A percentile compares a stretch with the other conserved stretches of the same genome.
phyloP scores from a whole-genome alignment of 2,329 filamentous ascomycete genomes.

The Hirsutella rhossiliensis region DNA sequence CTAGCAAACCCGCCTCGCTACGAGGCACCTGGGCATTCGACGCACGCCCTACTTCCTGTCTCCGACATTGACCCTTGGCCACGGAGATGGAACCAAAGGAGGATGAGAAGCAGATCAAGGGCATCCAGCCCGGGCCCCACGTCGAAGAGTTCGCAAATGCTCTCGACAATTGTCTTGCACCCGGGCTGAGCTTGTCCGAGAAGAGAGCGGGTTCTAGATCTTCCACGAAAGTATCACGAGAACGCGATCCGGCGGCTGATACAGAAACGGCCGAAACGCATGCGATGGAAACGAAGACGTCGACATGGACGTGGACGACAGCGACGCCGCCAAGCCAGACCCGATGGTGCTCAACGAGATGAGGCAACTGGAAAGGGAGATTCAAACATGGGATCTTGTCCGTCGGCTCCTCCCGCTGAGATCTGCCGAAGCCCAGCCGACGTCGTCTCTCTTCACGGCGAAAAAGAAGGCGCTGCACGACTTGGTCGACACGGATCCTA shows the following conservation, averaged over 20 bases:
- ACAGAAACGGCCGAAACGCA: slow-evolving; percentile 15
- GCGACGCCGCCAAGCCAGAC: neutral
- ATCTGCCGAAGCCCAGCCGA: slow-evolving; percentile 29
- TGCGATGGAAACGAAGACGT: slow-evolving; percentile 29
- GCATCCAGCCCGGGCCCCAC: slow-evolving; percentile 60
- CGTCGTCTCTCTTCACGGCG: slow-evolving; percentile 14
- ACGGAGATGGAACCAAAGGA: too few species aligned
- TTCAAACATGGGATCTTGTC: slow-evolving; percentile 83
- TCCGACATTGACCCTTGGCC: too few species aligned
- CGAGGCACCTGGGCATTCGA: neutral
- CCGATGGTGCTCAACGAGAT: slow-evolving; percentile 10
- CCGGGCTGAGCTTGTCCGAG: slow-evolving; percentile 35
- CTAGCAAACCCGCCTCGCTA: too few species aligned
- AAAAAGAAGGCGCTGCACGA: slow-evolving; percentile 42
- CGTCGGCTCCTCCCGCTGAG: slow-evolving; percentile 61
- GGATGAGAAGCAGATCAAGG: slow-evolving; percentile 1
- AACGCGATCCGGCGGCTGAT: slow-evolving; percentile 29
- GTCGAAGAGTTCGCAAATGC: slow-evolving; percentile 78
- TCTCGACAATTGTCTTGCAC: slow-evolving; percentile 60
- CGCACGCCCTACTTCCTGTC: too few species aligned
- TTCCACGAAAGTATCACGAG: slow-evolving; percentile 45
- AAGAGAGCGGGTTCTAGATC: slow-evolving; percentile 54
- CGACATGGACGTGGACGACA: slow-evolving; percentile 45
- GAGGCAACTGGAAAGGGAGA: slow-evolving; percentile 62
- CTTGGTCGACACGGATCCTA: slow-evolving; percentile 61